Evolutionary conservation across 2,329 filamentous ascomycete genomes (phyloP), one percentile per base, ranked within the genome.

Genomic region (Lecanicillium sp.): DNA sequence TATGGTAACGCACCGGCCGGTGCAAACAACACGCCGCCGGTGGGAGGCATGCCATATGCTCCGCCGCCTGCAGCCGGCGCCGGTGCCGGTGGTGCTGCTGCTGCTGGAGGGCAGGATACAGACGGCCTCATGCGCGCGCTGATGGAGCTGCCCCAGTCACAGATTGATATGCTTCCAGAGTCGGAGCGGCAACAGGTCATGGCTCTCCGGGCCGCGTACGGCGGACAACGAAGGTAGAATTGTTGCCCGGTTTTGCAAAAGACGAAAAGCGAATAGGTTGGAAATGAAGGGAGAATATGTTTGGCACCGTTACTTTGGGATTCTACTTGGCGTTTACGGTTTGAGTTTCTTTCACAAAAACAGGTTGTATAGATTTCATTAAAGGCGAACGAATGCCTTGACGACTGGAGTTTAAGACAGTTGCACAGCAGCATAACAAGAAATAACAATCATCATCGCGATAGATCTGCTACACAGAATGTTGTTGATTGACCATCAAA

Each of bases 71-170:
- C 46, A 9, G 43, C 53, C 1, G 48, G 59, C 3, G 53, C 51
- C 2, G 57, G 64, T 8, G 54, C 56, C 2, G 50, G 57, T 12
- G 62, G 69, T n/a, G 48, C 60, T 3, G 53, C 51, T 2, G 57
- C 64, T 8, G 54, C 56, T 2, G 50, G 57, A 11, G 62, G 69
- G 12, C 68, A 72, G 30, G 77, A 83, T 43, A 76, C 84, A 30
- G 80, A 85, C 34, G 78, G 80, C 31, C 71, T 95, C 38, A 80
- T 95, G 57, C 76, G 83, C 46, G 84, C 88, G 51, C 83, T 95
- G 34, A 70, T 95, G 66, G 76, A 74, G 38, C 78, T 95, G 65
- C 77, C 87, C 3, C 83, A 85, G 52, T 73, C 85, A 42, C 78
- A 85, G 41, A 88, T 96, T 49, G 83, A 90, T 55, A 75, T 78